Conservation (phyloP, 192 early-diverging fungal genomes). For the Umbelopsis ramanniana region DNA sequence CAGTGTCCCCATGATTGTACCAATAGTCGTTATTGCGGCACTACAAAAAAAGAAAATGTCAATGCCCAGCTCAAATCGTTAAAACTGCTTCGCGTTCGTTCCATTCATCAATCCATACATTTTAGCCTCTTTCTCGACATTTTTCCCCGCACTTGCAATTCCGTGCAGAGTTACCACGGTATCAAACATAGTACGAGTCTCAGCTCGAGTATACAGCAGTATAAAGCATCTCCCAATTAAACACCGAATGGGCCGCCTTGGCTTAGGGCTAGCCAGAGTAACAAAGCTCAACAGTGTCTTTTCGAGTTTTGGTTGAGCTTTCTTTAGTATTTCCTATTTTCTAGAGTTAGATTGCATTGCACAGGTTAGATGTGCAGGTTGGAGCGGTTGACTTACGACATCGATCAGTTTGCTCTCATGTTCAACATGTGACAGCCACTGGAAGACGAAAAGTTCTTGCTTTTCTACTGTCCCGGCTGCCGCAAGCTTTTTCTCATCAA, state of each 20-base stretch:
- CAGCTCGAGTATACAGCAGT: constrained; percentile 74
- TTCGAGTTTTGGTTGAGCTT: constrained; percentile 73
- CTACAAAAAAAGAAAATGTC: constrained; percentile 41
- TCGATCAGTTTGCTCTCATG: constrained; percentile 61
- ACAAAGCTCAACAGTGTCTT: constrained; percentile 73
- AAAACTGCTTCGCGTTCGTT: not conserved
- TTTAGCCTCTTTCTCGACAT: constrained; percentile 65
- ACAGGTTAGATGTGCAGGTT: not conserved
- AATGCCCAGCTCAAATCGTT: not conserved
- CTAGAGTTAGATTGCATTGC: not conserved
- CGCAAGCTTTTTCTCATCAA: constrained; percentile 54
- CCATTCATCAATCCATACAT: constrained; percentile 47
- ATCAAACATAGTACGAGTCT: constrained; percentile 77
- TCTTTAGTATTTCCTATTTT: constrained; percentile 60
- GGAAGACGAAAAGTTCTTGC: constrained; percentile 84
- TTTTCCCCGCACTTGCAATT: constrained; percentile 57
- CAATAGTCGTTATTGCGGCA: constrained; percentile 77
- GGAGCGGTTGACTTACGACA: constrained; percentile 43
- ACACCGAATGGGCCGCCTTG: constrained; percentile 68
- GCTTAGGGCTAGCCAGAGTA: constrained; percentile 61
- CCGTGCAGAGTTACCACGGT: constrained; percentile 69
- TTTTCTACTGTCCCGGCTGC: constrained; percentile 54
- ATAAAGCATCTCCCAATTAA: constrained; percentile 74
- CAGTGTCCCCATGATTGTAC: constrained; percentile 76
- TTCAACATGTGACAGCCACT: constrained; percentile 89